phyloP scores from a whole-genome alignment of 208 protist species.

The Trypanosoma lewisi region DNA sequence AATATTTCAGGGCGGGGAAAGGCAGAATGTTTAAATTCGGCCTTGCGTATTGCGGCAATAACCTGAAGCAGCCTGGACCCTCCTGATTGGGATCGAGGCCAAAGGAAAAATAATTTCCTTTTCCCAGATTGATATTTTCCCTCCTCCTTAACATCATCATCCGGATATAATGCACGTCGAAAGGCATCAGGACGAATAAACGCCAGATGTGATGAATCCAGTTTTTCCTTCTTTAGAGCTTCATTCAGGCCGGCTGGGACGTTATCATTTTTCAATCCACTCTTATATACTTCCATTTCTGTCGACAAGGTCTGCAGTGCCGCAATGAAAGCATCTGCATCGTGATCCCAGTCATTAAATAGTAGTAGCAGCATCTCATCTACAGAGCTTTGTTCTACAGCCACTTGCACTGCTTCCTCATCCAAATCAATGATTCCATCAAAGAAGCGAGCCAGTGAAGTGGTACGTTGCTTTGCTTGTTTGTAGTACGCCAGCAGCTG shows the following conservation, averaged over 20 bases:
- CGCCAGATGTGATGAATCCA: background rate
- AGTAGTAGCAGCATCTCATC: constrained; percentile 50
- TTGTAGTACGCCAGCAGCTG: constrained; percentile 22
- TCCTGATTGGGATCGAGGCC: background rate
- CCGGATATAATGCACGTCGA: background rate
- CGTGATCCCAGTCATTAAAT: constrained; percentile 57
- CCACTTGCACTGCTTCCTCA: constrained; percentile 3
- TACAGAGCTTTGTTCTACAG: background rate
- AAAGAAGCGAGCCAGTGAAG: background rate
- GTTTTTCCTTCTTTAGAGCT: background rate
- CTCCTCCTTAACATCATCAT: background rate
- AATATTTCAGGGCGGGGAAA: constrained; percentile 2
- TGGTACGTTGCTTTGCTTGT: background rate
- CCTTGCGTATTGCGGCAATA: constrained; percentile 27
- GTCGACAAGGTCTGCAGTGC: constrained; percentile 22
- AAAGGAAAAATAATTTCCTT: constrained; percentile 4
- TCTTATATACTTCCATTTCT: background rate
- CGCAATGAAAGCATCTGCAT: constrained; percentile 29
- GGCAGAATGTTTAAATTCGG: constrained; percentile 10
- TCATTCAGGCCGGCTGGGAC: background rate
- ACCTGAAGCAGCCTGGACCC: constrained; percentile 20
- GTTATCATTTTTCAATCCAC: background rate
- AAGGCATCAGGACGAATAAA: constrained; percentile 12
- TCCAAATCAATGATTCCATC: constrained; percentile 46
- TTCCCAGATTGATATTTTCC: background rate